Base-by-base conservation (phyloP, 169 alveolate species). In the Neospora caninum region DNA sequence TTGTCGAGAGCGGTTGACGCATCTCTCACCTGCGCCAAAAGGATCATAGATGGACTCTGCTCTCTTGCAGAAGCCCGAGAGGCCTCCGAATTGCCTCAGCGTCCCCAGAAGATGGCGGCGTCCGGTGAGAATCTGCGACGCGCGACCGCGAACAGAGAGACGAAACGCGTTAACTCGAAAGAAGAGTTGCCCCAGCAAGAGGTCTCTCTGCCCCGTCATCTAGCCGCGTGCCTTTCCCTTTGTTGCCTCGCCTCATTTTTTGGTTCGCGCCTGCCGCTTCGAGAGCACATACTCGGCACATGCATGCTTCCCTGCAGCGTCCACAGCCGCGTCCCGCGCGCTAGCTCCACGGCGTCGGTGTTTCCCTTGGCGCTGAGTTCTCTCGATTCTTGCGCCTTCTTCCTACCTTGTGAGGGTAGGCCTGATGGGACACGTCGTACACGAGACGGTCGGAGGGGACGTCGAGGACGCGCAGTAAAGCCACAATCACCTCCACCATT, bases 351-450 rank as follows among this genome's bases (percentile, higher is more conserved):
- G 18, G 9, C 18, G 27, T 0, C 18, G 27, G 18, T 49, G 0
- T 49, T 22, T 49, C 0, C 58, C 18, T 13, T 49, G 58, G 58
- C 43, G 0, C 78, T 64, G 45, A n/a, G 84, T 73, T 34, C 18
- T 4, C 41, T 36, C 43, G 7, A 42, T 73, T 34, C 84, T 73
- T 22, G 49, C 84, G n/a, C 16, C 16, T 53, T 49, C 29, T 36
- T 10, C 58, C 9, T 42, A 83, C 95, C 89, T 93, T 87, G 80
- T 93, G 95, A 18, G 95, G 89, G 94, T 97, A 98, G 38, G 97
- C 96, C 94, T 97, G 98, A 94, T 98, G 98, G 0, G 98, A 98
- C 9, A 97, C 97, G 86, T 98, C 98, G 94, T 97, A 98, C 16
- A 97, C 96, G 29, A 98, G 95, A 80, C 95, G 91, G 93, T 98